Evolutionary conservation across 106 monocot species (phyloP).

Genomic region (Apostasia shenzhenica): DNA sequence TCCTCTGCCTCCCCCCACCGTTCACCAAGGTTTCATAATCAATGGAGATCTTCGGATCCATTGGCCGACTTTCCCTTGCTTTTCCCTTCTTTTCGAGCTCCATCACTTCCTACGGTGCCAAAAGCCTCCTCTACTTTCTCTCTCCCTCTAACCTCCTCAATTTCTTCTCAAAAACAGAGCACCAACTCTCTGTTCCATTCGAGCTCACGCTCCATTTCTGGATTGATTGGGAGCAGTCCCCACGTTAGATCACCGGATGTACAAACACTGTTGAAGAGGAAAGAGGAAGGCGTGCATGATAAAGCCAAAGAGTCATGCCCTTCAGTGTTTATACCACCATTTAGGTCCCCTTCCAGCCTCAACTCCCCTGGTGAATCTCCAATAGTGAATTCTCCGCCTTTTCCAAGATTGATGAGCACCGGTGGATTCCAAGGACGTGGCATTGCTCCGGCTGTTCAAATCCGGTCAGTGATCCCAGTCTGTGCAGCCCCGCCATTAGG

Average conservation of each 20-base stretch:
- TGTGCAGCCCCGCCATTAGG: neutral
- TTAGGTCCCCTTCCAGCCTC: neutral
- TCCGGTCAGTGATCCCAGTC: constrained; percentile 17
- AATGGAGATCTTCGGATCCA: constrained; percentile 4
- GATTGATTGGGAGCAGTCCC: neutral
- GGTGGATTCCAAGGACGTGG: neutral
- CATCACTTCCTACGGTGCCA: neutral
- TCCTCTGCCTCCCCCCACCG: neutral
- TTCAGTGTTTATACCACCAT: neutral
- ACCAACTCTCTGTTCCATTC: neutral
- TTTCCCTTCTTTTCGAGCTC: neutral
- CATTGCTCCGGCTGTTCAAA: constrained; percentile 18
- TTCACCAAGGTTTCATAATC: neutral
- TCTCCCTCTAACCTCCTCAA: too few species aligned
- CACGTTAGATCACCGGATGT: neutral
- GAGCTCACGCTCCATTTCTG: neutral
- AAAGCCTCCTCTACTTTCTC: neutral
- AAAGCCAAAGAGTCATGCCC: neutral
- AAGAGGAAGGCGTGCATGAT: neutral
- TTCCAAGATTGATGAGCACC: neutral
- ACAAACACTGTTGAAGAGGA: neutral
- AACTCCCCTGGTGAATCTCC: neutral
- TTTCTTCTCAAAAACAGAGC: neutral
- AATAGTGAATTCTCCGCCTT: neutral
- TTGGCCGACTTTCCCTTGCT: neutral